phyloP scores from a whole-genome alignment of 2,329 filamentous ascomycete species.

The Fusarium sp. region DNA sequence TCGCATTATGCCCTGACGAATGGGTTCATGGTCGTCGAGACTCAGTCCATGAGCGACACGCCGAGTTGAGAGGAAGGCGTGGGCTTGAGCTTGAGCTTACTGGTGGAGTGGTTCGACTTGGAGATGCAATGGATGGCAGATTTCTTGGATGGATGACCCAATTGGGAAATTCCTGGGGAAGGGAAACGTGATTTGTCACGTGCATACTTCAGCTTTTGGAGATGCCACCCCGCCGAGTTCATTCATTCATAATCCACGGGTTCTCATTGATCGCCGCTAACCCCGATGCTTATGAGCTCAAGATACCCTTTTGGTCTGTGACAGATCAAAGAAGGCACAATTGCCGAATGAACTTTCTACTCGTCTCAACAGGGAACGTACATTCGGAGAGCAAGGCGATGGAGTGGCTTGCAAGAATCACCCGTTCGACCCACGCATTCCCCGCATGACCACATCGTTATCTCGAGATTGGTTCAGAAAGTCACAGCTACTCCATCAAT shows the following conservation, averaged over 20 bases:
- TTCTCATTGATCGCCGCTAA: slow-evolving; percentile 28
- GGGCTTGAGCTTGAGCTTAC: slow-evolving; percentile 15
- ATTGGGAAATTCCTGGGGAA: slow-evolving; percentile 41
- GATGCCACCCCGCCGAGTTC: slow-evolving; percentile 6
- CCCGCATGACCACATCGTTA: slow-evolving; percentile 32
- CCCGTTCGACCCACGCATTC: slow-evolving; percentile 28
- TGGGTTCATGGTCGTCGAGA: slow-evolving; percentile 48
- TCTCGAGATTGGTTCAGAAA: slow-evolving; percentile 27
- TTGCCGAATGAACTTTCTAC: not conserved
- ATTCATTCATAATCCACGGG: slow-evolving; percentile 13
- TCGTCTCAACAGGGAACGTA: not conserved
- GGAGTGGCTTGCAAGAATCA: slow-evolving; percentile 2
- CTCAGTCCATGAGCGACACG: slow-evolving; percentile 46
- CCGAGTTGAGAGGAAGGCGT: not conserved
- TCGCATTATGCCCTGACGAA: slow-evolving; percentile 50
- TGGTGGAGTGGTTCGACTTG: slow-evolving; percentile 43
- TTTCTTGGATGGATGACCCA: slow-evolving; percentile 36
- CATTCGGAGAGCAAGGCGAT: not conserved
- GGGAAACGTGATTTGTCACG: slow-evolving; percentile 42
- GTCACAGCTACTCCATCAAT: slow-evolving; percentile 1
- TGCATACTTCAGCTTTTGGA: not conserved
- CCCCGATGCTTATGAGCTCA: not conserved
- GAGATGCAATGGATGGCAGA: slow-evolving; percentile 26
- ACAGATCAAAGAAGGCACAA: not conserved
- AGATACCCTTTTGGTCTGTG: not conserved